Evolutionary conservation across 768 basidiomycete genomes (phyloP).

Genomic region (Boletus rex-veris): DNA sequence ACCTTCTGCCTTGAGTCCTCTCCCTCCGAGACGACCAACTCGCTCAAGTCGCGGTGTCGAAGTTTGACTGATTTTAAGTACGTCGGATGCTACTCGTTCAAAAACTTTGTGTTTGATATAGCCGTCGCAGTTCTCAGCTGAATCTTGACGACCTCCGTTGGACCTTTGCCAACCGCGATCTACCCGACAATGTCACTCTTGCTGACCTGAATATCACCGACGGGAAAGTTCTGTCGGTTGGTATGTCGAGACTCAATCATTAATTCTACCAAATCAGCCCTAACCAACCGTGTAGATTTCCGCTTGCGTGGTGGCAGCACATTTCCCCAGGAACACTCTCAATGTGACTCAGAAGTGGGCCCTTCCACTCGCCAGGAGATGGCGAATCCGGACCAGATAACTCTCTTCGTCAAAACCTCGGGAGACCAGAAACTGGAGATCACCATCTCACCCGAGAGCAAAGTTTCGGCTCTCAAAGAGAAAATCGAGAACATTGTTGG

Average conservation of each 20-base stretch:
- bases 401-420: background rate
- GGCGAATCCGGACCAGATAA: background rate
- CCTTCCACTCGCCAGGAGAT: background rate
- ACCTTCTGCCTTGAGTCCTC: background rate
- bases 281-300: background rate
- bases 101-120: background rate
- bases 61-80: background rate
- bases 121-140: background rate
- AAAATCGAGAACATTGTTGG: background rate
- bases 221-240: background rate
- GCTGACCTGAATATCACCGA: background rate
- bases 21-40: background rate
- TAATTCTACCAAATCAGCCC: background rate
- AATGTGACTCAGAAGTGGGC: background rate
- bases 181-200: background rate
- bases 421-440: background rate
- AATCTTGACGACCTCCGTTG: background rate
- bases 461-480: background rate
- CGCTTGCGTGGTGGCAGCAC: background rate
- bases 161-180: background rate
- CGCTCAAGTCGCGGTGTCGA: background rate
- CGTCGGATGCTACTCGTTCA: background rate
- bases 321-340: background rate
- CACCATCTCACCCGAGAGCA: background rate
- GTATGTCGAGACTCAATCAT: background rate